Base-by-base conservation (phyloP, 2,329 filamentous ascomycete genomes). In the Colletotrichum sp. region DNA sequence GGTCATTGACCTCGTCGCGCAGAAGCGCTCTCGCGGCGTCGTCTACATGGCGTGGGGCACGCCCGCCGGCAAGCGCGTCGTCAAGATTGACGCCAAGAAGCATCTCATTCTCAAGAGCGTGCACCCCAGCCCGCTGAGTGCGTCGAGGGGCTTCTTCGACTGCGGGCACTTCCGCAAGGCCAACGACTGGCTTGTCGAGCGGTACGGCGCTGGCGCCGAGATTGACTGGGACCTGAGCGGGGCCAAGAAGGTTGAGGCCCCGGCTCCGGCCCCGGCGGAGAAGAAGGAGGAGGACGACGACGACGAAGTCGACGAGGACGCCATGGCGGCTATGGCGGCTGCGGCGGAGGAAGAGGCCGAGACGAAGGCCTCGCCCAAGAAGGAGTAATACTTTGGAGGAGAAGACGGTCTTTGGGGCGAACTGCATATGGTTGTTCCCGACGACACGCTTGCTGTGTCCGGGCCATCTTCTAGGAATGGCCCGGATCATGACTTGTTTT, bases 31-130 rank as follows among this genome's bases (percentile, higher is more conserved):
- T 0, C 89, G 90, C 32, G 97, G 97, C 3, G 96, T 99, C 2
- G 97, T 98, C 6, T 99, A 98, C 83, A 87, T 99, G 84, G 96
- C 96, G 1, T 99, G 97, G 97, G 97, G 97, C 18, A 92, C 89
- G 8, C 95, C 95, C 2, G 97, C 97, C 0, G 94, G 93, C 72
- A 94, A 95, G 86, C 89, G 96, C 72, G 95, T 98, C 26, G 86
- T 90, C 57, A 94, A 92, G 79, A 89, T 99, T 69, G 94, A 97
- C 82, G 88, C 85, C 67, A 89, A 91, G 78, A 93, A 90, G 80
- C 96, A 99, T 86, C 89, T 95, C 62, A 95, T 99, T 49, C 88
- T 99, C 78, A 93, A 94, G 85, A 94, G 93, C 81, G 96, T 96
- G 66, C 97, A 99, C 86, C 97, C 97, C 0, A 98, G 95, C 84